Percentiles rank a stretch among this genome's conserved stretches.
Evolutionary conservation across 2,329 filamentous ascomycete species (phyloP).

Genomic region (Byssothecium circinans): DNA sequence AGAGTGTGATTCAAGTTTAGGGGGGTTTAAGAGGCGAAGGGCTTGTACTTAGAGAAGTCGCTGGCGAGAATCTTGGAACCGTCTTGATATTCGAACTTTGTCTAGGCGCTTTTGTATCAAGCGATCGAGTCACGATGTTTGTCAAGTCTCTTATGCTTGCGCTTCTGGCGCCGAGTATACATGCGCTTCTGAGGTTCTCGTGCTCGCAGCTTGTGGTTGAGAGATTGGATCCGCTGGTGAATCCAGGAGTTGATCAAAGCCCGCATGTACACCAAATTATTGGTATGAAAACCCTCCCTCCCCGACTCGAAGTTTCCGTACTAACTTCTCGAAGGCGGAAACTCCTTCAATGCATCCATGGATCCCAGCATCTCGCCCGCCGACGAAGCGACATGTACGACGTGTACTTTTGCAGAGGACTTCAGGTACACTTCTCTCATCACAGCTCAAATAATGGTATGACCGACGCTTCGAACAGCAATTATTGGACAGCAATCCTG

Average conservation of each 20-base stretch:
- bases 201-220: slow-evolving; percentile 28
- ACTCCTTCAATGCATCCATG: slow-evolving; percentile 25
- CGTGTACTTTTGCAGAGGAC: slow-evolving; percentile 49
- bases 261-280: slow-evolving; percentile 25
- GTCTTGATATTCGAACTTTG: too few relatives aligned
- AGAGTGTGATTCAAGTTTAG: background rate
- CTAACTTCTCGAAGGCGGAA: slow-evolving; percentile 11
- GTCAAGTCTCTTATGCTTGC: slow-evolving; percentile 2
- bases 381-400: slow-evolving; percentile 22
- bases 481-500: slow-evolving; percentile 39
- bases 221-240: slow-evolving; percentile 26
- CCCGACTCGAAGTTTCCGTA: background rate
- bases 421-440: slow-evolving; percentile 24
- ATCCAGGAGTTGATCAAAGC: slow-evolving; percentile 16
- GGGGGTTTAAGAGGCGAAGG: too few relatives aligned
- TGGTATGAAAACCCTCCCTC: slow-evolving; percentile 1
- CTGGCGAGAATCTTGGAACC: too few relatives aligned
- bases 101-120: background rate
- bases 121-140: slow-evolving; percentile 1
- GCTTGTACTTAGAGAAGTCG: too few relatives aligned
- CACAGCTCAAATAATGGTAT: background rate
- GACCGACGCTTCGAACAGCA: slow-evolving; percentile 21
- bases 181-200: slow-evolving; percentile 23
- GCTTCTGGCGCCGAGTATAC: slow-evolving; percentile 14
- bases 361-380: slow-evolving; percentile 16